Evolutionary conservation across 495 filamentous ascomycete genomes (phyloP).

Genomic region (Hypoxylon lienhwacheense): DNA sequence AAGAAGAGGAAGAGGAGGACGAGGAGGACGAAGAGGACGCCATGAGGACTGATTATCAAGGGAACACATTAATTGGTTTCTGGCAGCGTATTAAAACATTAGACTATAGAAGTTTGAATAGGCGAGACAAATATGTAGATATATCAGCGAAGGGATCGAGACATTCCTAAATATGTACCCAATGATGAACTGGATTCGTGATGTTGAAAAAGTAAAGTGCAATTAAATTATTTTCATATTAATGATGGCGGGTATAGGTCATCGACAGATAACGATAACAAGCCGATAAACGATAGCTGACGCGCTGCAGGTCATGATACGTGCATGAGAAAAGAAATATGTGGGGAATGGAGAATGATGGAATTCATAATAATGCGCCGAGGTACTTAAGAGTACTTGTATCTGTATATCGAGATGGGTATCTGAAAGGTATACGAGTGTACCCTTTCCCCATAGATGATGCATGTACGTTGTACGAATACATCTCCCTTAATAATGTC

Average conservation of each 20-base stretch:
- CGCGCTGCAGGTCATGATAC: neutral
- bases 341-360: slow-evolving; percentile 9
- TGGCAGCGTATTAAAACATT: neutral
- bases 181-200: too few species aligned
- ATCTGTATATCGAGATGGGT: too few species aligned
- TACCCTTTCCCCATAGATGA: too few species aligned
- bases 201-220: too few species aligned
- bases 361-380: slow-evolving; percentile 22
- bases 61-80: too few species aligned
- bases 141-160: neutral
- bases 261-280: neutral
- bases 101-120: neutral
- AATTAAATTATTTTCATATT: too few species aligned
- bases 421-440: too few species aligned
- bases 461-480: neutral
- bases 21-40: too few species aligned
- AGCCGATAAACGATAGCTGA: slow-evolving; percentile 5
- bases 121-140: neutral
- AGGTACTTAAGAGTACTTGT: too few species aligned
- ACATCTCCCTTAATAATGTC: too few species aligned
- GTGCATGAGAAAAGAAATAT: neutral
- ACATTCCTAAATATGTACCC: too few species aligned
- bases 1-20: neutral
- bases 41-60: too few species aligned
- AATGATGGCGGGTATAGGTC: neutral